Base-by-base conservation (phyloP, 352 stramenopile species). In the Peronospora tabacina region DNA sequence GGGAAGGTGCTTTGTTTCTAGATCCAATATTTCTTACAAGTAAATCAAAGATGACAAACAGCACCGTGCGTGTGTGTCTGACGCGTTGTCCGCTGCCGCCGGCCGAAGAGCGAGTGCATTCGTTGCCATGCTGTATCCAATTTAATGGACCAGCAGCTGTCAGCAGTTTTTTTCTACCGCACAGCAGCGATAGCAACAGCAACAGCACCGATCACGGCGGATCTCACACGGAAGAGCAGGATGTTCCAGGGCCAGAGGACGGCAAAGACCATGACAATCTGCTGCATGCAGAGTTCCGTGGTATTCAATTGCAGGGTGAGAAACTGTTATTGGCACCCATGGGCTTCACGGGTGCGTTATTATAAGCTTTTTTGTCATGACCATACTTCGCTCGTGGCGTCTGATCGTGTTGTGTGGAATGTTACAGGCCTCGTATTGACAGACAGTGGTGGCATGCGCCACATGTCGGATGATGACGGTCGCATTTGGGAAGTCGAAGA, bases 401-500 rank as follows among this genome's bases (percentile, higher is more conserved):
- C 22, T 26, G 22, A 26, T 5, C 22, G 22, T 26, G 4, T 26
- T 26, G 3, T 51, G 45, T 32, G 30, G 41, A 34, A 28, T 17
- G 12, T 39, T 32, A 17, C 34, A 88, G 72, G 79, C 6, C 62
- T 90, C 40, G 49, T 87, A 17, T 38, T 87, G 34, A 71, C 87
- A 57, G 70, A 85, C 51, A 77, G 60, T 39, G 70, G 60, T 39
- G 70, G 68, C 12, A 69, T 80, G 63, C 67, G 63, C 36, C 69
- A 87, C 39, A n/a, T n/a, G n/a, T 11, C 60, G 2, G 60, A 75
- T 17, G 77, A 86, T 44, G 75, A 86, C 64, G 75, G 75, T 32
- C 64, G 70, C 19, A 66, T 87, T 26, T 91, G 77, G 77, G 80
- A 91, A 52, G 67, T 91, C 9, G 80, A 87, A 19, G 61, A 75